Base-by-base conservation (phyloP, 2,329 filamentous ascomycete genomes). In the Curvularia eragrostidis region DNA sequence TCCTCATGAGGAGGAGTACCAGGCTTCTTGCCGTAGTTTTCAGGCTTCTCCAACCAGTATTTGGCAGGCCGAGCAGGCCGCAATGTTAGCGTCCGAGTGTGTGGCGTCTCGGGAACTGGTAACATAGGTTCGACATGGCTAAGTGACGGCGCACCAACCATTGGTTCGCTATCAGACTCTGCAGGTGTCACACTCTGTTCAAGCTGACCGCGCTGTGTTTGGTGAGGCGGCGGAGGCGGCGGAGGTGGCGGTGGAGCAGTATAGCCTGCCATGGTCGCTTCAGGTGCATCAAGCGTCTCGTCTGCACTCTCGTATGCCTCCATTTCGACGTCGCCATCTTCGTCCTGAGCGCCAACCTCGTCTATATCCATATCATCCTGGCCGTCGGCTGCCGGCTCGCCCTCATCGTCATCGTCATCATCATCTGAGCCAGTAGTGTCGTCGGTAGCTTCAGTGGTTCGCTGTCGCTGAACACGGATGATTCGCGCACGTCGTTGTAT, bases 31-130 rank as follows among this genome's bases (percentile, higher is more conserved):
- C 82, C 84, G 73, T 91, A 94, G 30, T 85, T 84, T 18, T 85
- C 81, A 6, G 94, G 92, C 34, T 89, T 92, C 67, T 92, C 89
- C 34, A 95, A 83, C 94, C 94, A 98, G 77, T 97, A 94, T 52
- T 85, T 84, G 12, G 91, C 88, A 10, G 91, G 89, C 52, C 83
- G 85, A n/a, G 85, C 84, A 10, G 85, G 83, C 47, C 78, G 78
- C n/a, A 77, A 68, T 2, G 77, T 76, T 26, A 77, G 72, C 15
- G 79, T 74, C 48, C 79, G 83, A 19, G 67, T 68, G 13, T 70
- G 61, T 5, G 93, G 93, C 0, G 95, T 98, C 72, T 89, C 90
- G 5, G 95, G 95, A 23, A 98, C 89, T 10, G 89, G 85, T 30
- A 90, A 77, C 58, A 88, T 87, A 3, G 85, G 83, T 70, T 89